Evolutionary conservation across 306 rosid genomes (phyloP).

Genomic region (Malus asiatica): DNA sequence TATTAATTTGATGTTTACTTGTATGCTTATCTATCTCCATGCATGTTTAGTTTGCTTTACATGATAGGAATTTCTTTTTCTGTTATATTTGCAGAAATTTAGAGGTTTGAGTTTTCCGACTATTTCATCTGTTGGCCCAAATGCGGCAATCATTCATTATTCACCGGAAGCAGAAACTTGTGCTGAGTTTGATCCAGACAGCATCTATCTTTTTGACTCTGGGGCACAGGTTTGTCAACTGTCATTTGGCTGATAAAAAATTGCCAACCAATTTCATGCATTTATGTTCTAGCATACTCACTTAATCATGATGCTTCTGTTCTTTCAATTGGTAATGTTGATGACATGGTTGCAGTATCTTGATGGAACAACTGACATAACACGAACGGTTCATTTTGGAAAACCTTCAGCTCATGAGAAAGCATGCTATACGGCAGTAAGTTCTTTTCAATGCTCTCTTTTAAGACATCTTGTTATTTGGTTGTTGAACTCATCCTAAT

Average conservation of each 20-base stretch:
- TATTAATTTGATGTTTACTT: not conserved
- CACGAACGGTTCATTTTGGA: conserved; percentile 95
- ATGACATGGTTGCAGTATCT: conserved; percentile 59
- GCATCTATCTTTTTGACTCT: conserved; percentile 90
- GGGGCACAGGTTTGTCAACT: conserved; percentile 82
- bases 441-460: conserved; percentile 23
- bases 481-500: not conserved
- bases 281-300: conserved; percentile 1
- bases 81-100: conserved; percentile 55
- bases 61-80: not conserved
- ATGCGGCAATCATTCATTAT: conserved; percentile 96
- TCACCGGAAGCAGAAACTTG: conserved; percentile 69
- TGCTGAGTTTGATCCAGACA: conserved; percentile 82
- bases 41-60: conserved; percentile 1
- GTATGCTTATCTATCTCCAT: not conserved
- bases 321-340: conserved; percentile 12
- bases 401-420: conserved; percentile 85
- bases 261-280: not conserved
- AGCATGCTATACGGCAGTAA: conserved; percentile 84
- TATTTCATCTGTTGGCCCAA: conserved; percentile 94
- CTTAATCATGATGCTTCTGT: conserved; percentile 4
- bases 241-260: conserved; percentile 6
- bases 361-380: conserved; percentile 97
- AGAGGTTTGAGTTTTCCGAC: conserved; percentile 96
- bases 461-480: not conserved